Percentiles rank a stretch among this genome's conserved stretches.
Conservation (phyloP, 345 rosid genomes). For the Rhizophora apiculata region DNA sequence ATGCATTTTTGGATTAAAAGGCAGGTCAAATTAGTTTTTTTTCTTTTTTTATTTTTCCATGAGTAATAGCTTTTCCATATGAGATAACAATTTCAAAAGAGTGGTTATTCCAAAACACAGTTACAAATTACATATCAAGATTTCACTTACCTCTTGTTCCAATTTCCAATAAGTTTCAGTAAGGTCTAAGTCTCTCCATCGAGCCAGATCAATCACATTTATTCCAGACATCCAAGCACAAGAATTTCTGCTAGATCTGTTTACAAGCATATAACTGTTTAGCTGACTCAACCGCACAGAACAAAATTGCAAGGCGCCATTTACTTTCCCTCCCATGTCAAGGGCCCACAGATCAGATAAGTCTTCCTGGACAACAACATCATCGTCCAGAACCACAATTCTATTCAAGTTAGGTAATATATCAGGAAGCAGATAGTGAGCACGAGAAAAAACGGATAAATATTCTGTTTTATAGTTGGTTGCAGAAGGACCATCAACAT, state of each 20-base stretch:
- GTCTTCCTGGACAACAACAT: conserved; percentile 83
- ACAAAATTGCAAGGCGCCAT: conserved; percentile 67
- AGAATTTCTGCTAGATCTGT: conserved; percentile 36
- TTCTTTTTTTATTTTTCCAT: background rate
- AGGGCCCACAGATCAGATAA: conserved; percentile 70
- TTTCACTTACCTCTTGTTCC: conserved; percentile 52
- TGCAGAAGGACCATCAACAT: conserved; percentile 33
- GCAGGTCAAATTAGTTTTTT: background rate
- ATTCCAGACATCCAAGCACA: conserved; percentile 96
- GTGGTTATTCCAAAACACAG: background rate
- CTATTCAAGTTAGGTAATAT: conserved; percentile 62
- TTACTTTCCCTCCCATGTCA: conserved; percentile 77
- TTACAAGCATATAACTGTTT: conserved; percentile 43
- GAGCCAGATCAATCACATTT: conserved; percentile 70
- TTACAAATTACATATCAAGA: background rate
- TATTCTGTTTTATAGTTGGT: conserved; percentile 56
- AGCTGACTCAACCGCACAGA: conserved; percentile 70
- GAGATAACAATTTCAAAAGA: conserved; percentile 6
- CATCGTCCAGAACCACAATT: conserved; percentile 83
- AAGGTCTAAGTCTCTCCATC: conserved; percentile 62
- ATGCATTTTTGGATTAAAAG: background rate
- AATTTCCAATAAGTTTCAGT: conserved; percentile 56
- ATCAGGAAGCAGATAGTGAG: conserved; percentile 79
- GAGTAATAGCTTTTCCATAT: background rate
- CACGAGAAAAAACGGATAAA: conserved; percentile 64